Percentiles rank a stretch among this genome's conserved stretches.
Conservation (phyloP, 2,329 filamentous ascomycete species). For the Boeremia exigua region DNA sequence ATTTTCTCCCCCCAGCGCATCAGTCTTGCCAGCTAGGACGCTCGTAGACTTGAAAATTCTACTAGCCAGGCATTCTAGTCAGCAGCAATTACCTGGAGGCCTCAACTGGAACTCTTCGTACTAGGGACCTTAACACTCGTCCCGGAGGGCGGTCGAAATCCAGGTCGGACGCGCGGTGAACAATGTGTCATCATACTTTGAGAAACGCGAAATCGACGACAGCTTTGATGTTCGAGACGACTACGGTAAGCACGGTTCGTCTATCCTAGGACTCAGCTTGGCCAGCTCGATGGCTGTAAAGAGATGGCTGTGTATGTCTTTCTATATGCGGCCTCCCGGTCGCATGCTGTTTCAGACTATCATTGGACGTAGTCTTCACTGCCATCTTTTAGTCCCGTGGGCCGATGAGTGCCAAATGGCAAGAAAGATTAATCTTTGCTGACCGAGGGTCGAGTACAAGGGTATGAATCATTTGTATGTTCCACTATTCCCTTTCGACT, state of each 20-base stretch:
- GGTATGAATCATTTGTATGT: background rate
- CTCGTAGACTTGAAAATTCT: background rate
- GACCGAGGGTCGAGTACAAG: background rate
- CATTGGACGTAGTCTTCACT: background rate
- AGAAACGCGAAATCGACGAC: conserved; percentile 1
- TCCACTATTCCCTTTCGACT: background rate
- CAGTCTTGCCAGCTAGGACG: background rate
- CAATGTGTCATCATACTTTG: background rate
- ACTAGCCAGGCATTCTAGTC: conserved; percentile 1
- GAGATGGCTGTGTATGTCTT: background rate
- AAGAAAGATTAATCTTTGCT: background rate
- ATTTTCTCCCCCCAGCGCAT: background rate
- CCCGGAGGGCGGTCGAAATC: background rate
- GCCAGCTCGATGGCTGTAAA: background rate
- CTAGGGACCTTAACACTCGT: background rate
- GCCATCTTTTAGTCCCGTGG: background rate
- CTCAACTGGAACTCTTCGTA: background rate
- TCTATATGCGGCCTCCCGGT: conserved; percentile 4
- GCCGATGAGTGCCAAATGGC: background rate
- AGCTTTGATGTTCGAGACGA: background rate
- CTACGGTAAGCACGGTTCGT: background rate
- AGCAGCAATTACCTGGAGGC: conserved; percentile 1
- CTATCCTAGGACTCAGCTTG: background rate
- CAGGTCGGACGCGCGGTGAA: background rate
- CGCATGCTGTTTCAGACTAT: background rate